Evolutionary conservation across 2,329 filamentous ascomycete genomes (phyloP).

Genomic region (Diatrype stigma): DNA sequence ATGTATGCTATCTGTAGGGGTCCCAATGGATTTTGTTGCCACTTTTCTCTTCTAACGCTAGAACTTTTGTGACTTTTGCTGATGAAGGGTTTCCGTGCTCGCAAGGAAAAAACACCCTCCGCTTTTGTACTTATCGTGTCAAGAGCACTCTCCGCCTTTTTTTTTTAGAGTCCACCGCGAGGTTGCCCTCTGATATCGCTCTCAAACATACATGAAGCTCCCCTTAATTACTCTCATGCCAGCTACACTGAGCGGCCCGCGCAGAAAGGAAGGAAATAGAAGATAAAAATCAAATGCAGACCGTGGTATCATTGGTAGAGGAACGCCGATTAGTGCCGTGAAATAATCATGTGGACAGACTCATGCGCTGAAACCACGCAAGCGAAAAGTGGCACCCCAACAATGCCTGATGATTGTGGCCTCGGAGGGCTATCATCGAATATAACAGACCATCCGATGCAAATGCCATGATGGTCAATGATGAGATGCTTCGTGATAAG

Average conservation of each 20-base stretch:
- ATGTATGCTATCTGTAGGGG: background rate
- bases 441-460: constrained; percentile 12
- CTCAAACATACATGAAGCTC: background rate
- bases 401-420: constrained; percentile 10
- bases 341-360: constrained; percentile 15
- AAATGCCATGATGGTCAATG: constrained; percentile 19
- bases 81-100: background rate
- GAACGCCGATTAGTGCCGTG: constrained; percentile 26
- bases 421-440: constrained; percentile 8
- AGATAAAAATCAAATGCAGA: constrained; percentile 24
- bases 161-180: background rate
- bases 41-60: constrained; percentile 1
- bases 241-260: background rate
- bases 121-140: background rate
- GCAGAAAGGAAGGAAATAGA: constrained; percentile 1
- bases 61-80: background rate
- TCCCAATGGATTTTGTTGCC: background rate
- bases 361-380: constrained; percentile 12
- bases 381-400: constrained; percentile 9
- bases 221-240: background rate
- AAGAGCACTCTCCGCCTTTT: background rate
- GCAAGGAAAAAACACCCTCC: background rate
- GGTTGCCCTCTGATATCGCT: constrained; percentile 1
- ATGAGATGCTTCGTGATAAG: constrained; percentile 23
- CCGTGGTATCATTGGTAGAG: constrained; percentile 30